Conservation (phyloP, 2,329 filamentous ascomycete species). For the Arthroderma sp. region DNA sequence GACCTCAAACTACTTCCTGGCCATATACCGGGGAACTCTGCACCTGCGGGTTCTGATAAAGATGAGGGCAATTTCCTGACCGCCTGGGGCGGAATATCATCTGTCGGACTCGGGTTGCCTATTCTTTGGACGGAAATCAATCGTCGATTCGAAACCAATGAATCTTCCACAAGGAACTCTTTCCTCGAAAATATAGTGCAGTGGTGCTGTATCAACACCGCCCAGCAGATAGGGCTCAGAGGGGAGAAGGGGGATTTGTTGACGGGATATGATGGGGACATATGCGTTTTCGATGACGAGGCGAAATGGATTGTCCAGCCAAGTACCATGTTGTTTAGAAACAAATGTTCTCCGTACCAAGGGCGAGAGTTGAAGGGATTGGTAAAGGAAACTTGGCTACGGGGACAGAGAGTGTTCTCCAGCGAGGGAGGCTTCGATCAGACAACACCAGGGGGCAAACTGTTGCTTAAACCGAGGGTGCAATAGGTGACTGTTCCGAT, state of each 20-base stretch:
- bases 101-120: constrained; percentile 79
- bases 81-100: constrained; percentile 92
- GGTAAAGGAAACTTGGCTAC: constrained; percentile 73
- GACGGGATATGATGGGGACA: constrained; percentile 75
- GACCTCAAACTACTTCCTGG: constrained; percentile 77
- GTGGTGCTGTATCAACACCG: constrained; percentile 77
- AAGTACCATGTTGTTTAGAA: constrained; percentile 84
- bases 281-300: constrained; percentile 84
- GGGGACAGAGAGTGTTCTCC: constrained; percentile 62
- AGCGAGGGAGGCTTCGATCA: constrained; percentile 38
- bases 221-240: constrained; percentile 72
- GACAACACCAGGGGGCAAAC: constrained; percentile 28
- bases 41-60: constrained; percentile 18
- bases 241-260: constrained; percentile 68
- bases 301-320: constrained; percentile 60
- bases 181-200: constrained; percentile 66
- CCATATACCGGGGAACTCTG: constrained; percentile 44
- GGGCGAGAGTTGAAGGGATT: constrained; percentile 64
- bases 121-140: constrained; percentile 73
- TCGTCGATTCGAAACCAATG: constrained; percentile 28
- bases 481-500: constrained; percentile 3
- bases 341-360: constrained; percentile 84
- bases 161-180: not conserved
- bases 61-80: constrained; percentile 74
- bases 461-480: constrained; percentile 11